Base-by-base conservation (phyloP, 225 moss, liverwort and hornwort genomes). In the Takakia lepidozioides region DNA sequence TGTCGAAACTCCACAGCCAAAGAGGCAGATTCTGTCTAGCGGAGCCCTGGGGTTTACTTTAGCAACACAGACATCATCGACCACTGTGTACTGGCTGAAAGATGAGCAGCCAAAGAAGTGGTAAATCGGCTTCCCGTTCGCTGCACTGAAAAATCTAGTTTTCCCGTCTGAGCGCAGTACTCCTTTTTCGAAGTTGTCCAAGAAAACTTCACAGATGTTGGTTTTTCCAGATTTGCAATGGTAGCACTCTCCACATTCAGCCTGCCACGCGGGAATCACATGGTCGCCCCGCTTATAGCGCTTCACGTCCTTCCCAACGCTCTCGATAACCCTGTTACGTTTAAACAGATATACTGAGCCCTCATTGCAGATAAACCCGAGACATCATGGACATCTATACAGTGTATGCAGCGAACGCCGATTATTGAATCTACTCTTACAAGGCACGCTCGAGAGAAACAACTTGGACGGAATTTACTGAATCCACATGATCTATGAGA, bases 241-340 rank as follows among this genome's bases (percentile, higher is more conserved):
- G 15, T 9, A 10, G 27, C 67, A 67, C 1, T 29, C 10, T 1
- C 27, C 45, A 28, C 67, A 67, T 36, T 67, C 53, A 2, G 36
- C 60, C 26, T 48, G 41, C 25, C 26, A 42, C 11, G 29, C 32
- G n/a, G 62, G 62, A 6, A 62, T 47, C 18, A 67, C 67, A 19
- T 55, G 55, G 29, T 67, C 67, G 11, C 67, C 67, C 8, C 15
- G 38, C 25, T 32, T n/a, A 35, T 59, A 46, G 19, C 60, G 24
- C 15, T 59, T 55, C 29, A 60, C 67, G 15, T 54, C 60, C 26
- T 60, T 48, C 25, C 67, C 60, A 10, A 67, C 51, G 26, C 60
- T 60, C 55, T 67, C 67, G 19, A 60, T 59, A 19, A 67, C 48
- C 17, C 66, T 66, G 47, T n/a, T n/a, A n/a, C n/a, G n/a, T n/a